Evolutionary conservation across 345 rosid genomes (phyloP), one percentile per base, ranked within the genome.

Genomic region (Carallia brachiata): DNA sequence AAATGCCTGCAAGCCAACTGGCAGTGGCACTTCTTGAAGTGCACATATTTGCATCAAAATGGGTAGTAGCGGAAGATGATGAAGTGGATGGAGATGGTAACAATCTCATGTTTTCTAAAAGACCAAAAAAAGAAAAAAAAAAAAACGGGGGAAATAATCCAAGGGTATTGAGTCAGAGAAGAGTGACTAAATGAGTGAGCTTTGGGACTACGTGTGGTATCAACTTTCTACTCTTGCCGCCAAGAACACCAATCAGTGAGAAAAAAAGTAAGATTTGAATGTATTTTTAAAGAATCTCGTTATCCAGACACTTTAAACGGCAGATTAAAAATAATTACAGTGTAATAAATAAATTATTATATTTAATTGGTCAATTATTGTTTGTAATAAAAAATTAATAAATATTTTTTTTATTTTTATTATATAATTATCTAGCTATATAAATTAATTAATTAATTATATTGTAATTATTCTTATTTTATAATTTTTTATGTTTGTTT

Each of bases 1-100:
- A 59, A 72, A 89, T 72, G 6, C 85, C 81, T 3, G 84, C 76
- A 10, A 93, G 73, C 66, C 86, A 86, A 7, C 87, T 72, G 16
- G 83, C 63, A 4, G 87, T 48, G 0, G 73, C 80, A 66, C 75
- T 75, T 67, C 77, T 79, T 5, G 86, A 73, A 62, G 61, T 47
- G 79, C 75, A 75, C 40, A 79, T 63, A 52, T 78, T 76, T 50
- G 78, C 28, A 53, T 77, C 79, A 37, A 73, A 72, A 71, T 66
- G 62, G 16, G 81, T 44, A 23, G 31, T 31, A 31, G 71, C 5
- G 6, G 84, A 75, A 36, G 73, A 48, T 32, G 84, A 72, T 36
- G 89, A 75, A 61, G 70, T 19, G 19, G 90, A 79, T 31, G 84
- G 69, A 64, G 87, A 80, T 69, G 87, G 73, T 5, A 76, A 47